Percentiles rank a stretch among this genome's conserved stretches.
Evolutionary conservation across 306 rosid species (phyloP).

Genomic region (Vigna nakashimae): DNA sequence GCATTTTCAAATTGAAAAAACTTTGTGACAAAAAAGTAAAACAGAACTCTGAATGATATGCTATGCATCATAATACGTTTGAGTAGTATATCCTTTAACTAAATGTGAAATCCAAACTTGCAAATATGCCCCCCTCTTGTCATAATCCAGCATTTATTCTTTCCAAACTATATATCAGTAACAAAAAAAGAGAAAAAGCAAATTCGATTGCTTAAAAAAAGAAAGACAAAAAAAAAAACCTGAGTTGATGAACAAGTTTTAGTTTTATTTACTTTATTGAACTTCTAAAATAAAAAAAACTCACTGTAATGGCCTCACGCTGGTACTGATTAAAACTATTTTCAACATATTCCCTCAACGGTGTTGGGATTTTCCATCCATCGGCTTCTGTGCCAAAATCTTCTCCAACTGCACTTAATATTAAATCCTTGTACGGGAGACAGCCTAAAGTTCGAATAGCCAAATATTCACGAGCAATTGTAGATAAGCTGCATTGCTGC

Average conservation of each 20-base stretch:
- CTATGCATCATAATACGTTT: not conserved
- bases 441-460: conserved; percentile 68
- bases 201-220: not conserved
- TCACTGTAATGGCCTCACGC: conserved; percentile 83
- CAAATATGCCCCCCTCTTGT: conserved; percentile 17
- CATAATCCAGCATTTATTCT: conserved; percentile 10
- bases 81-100: conserved; percentile 25
- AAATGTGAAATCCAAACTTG: conserved; percentile 30
- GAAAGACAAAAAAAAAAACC: not conserved
- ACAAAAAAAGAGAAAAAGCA: not conserved
- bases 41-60: conserved; percentile 8
- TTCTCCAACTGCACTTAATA: conserved; percentile 64
- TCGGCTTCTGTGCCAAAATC: conserved; percentile 54
- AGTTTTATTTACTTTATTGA: not conserved
- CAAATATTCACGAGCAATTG: conserved; percentile 83
- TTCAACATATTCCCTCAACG: conserved; percentile 70
- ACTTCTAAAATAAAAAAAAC: conserved; percentile 49
- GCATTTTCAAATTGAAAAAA: conserved; percentile 24
- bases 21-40: not conserved
- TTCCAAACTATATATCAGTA: conserved; percentile 26
- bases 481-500: conserved; percentile 93
- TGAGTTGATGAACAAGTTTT: conserved; percentile 24
- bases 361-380: conserved; percentile 80
- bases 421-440: conserved; percentile 87
- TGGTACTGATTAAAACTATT: conserved; percentile 78